These are phyloP conservation scores for Paxillus involutus DNA, from an alignment of 768 basidiomycete species.

Conservation along the genomic window DNA sequence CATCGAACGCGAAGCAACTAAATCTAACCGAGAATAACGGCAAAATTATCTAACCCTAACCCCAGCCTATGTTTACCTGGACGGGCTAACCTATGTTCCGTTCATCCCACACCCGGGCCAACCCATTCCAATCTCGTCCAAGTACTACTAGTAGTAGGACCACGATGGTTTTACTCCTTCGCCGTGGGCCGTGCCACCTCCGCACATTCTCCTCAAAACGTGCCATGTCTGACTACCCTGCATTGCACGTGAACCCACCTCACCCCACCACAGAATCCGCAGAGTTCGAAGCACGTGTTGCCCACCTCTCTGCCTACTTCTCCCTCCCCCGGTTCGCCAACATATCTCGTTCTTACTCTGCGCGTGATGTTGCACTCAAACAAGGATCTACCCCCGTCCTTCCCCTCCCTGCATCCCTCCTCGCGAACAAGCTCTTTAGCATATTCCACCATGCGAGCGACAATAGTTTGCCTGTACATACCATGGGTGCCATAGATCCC, in stretches of 20 bases:
- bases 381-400: constrained; percentile 84
- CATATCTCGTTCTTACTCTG: constrained; percentile 78
- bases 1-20: not conserved
- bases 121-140: constrained; percentile 33
- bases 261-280: constrained; percentile 55
- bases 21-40: not conserved
- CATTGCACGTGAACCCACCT: constrained; percentile 57
- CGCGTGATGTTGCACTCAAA: constrained; percentile 80
- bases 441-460: constrained; percentile 62
- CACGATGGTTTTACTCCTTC: constrained; percentile 22
- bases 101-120: not conserved
- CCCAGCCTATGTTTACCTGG: constrained; percentile 36
- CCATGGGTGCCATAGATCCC: constrained; percentile 92
- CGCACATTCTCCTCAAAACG: constrained; percentile 30
- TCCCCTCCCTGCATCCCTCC: constrained; percentile 72
- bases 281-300: constrained; percentile 60
- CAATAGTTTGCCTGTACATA: constrained; percentile 73
- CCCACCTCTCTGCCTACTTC: constrained; percentile 73
- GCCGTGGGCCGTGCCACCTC: constrained; percentile 28
- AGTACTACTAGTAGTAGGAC: constrained; percentile 1
- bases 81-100: constrained; percentile 31
- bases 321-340: constrained; percentile 66
- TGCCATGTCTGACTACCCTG: constrained; percentile 40
- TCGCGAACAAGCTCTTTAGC: constrained; percentile 83
- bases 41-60: constrained; percentile 30